These are phyloP conservation scores for Phragmites australis DNA, from an alignment of 176 grass and related monocot genomes.

Conservation along the genomic window DNA sequence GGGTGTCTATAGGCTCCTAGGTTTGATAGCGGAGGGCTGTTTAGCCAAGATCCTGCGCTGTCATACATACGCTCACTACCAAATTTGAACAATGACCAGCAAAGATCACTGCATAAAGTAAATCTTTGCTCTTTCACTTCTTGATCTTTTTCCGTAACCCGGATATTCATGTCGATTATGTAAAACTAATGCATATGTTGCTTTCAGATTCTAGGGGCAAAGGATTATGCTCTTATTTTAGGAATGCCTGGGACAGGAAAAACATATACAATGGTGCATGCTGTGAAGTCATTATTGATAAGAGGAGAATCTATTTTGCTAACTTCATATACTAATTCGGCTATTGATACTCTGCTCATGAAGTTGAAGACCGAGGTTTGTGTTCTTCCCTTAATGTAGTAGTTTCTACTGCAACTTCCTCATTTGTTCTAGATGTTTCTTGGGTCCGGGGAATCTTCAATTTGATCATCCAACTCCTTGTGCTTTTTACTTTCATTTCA, in stretches of 20 bases:
- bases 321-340: constrained; percentile 98
- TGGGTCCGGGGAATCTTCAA: not conserved
- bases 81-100: constrained; percentile 85
- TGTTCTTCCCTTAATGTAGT: constrained; percentile 9
- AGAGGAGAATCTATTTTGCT: constrained; percentile 93
- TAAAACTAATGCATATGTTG: constrained; percentile 28
- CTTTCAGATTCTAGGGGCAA: constrained; percentile 92
- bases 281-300: constrained; percentile 89
- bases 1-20: constrained; percentile 68
- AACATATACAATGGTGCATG: constrained; percentile 97
- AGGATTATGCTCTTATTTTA: constrained; percentile 97
- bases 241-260: constrained; percentile 99
- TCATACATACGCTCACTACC: constrained; percentile 76
- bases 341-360: constrained; percentile 94
- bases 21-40: constrained; percentile 88
- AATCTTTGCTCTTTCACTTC: constrained; percentile 30
- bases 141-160: constrained; percentile 12
- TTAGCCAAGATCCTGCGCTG: constrained; percentile 88
- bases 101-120: constrained; percentile 91
- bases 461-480: not conserved
- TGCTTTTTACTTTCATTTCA: not conserved
- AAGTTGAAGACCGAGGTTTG: constrained; percentile 88
- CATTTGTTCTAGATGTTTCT: not conserved
- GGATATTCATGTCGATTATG: constrained; percentile 13
- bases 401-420: not conserved